These are phyloP conservation scores for Albugo candida DNA, from an alignment of 352 stramenopile species.

Conservation along the genomic window DNA sequence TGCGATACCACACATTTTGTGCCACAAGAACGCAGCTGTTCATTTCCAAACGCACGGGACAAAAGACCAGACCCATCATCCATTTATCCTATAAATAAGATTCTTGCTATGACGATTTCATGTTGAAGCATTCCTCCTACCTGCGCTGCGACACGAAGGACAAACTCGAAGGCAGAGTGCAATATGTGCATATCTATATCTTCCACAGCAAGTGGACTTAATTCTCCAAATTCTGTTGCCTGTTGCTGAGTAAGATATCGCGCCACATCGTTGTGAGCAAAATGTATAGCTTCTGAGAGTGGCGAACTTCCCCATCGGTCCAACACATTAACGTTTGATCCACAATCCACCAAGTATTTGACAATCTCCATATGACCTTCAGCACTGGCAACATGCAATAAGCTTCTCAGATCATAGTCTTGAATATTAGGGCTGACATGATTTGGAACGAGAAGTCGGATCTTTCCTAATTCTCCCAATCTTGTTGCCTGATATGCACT, in stretches of 20 bases:
- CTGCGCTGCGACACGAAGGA: slow-evolving; percentile 32
- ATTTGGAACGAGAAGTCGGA: slow-evolving; percentile 32
- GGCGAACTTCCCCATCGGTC: slow-evolving; percentile 62
- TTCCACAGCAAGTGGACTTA: slow-evolving; percentile 25
- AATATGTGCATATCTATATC: slow-evolving; percentile 41
- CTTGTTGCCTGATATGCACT: slow-evolving; percentile 41
- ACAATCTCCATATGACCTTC: slow-evolving; percentile 34
- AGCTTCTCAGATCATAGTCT: slow-evolving; percentile 50
- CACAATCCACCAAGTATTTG: slow-evolving; percentile 44
- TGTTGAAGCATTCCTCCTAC: slow-evolving; percentile 10
- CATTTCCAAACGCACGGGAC: slow-evolving; percentile 33
- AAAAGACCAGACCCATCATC: slow-evolving; percentile 57
- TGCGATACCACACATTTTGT: slow-evolving; percentile 43
- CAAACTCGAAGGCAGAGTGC: slow-evolving; percentile 38
- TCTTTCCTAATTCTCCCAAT: slow-evolving; percentile 19
- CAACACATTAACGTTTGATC: slow-evolving; percentile 54
- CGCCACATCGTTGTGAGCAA: slow-evolving; percentile 56
- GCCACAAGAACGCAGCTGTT: slow-evolving; percentile 38
- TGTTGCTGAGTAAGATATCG: slow-evolving; percentile 40
- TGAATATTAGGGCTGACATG: slow-evolving; percentile 41
- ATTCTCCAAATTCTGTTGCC: slow-evolving; percentile 41
- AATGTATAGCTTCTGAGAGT: slow-evolving; percentile 51
- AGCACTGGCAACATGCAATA: slow-evolving; percentile 53
- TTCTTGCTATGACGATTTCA: not conserved
- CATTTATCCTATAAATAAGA: slow-evolving; percentile 22